Base-by-base conservation (phyloP, 768 basidiomycete species). In the Boletus patriciae region DNA sequence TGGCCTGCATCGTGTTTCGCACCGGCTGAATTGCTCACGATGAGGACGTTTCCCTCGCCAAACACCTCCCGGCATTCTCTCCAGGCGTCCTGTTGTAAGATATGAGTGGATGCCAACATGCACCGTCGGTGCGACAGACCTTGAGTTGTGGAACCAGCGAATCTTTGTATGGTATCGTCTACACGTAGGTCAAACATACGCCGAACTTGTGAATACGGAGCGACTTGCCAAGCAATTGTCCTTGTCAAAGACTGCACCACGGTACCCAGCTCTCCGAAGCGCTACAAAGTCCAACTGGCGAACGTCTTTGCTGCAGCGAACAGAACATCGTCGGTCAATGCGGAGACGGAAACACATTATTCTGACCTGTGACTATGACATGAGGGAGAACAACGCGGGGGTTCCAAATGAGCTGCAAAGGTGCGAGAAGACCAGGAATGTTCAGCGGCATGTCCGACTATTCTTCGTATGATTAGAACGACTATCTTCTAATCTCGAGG, bases 1-100 rank as follows among this genome's bases (percentile, higher is more conserved):
- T 84, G 84, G 19, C 87, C 89, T 0, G 86, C 77, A 60, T 92
- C 92, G 54, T 85, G 79, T 54, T 77, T 80, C 25, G 92, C 90
- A 2, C 96, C 95, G 0, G 93, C 93, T 19, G 95, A 94, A 69
- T 99, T 99, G 71, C 91, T 93, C 34, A 98, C 95, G 45, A 98
- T 84, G 58, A 99, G 76, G 6, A 99, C 83, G 57, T 92, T 88
- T 1, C 80, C 80, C 25, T 84, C 78, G 0, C 90, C 91, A 63
- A 98, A 98, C 0, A 82, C 79, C 42, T 79, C 71, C 43, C 84
- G 75, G 50, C 93, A 89, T 62, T 85, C 80, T 29, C 76, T 68
- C 94, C 94, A 98, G 8, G 90, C 82, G 12, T 82, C 77, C 89
- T 92, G 62, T n/a, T 42, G 12, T 23, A 1, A 36, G 29, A 27